phyloP scores from a whole-genome alignment of 2,329 filamentous ascomycete species.

The Endocalyx cinctus region DNA sequence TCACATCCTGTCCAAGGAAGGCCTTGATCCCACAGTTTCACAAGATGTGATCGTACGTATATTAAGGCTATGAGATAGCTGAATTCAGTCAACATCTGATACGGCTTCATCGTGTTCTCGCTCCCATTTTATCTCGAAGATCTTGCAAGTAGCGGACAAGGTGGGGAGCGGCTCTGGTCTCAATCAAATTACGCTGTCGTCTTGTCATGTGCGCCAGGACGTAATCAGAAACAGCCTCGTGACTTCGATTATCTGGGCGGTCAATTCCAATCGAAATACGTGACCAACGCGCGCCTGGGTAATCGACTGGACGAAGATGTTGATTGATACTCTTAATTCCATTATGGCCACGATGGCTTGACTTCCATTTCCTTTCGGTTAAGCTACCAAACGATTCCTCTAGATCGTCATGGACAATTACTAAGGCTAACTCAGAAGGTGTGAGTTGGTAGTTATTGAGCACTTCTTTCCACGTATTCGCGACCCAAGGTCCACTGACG shows the following conservation, averaged over 20 bases:
- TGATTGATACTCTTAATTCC: constrained; percentile 65
- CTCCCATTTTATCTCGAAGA: too few relatives aligned
- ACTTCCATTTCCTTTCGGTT: constrained; percentile 56
- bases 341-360: constrained; percentile 68
- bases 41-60: too few relatives aligned
- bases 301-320: constrained; percentile 39
- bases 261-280: constrained; percentile 83
- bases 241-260: constrained; percentile 66
- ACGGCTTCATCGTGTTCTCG: too few relatives aligned
- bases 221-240: constrained; percentile 65
- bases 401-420: constrained; percentile 86
- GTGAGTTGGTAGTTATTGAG: constrained; percentile 31
- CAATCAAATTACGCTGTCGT: too few relatives aligned
- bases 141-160: too few relatives aligned
- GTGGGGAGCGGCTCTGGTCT: too few relatives aligned
- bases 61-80: too few relatives aligned
- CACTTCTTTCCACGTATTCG: constrained; percentile 59
- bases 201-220: constrained; percentile 71
- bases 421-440: constrained; percentile 43
- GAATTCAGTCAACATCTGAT: too few relatives aligned
- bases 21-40: too few relatives aligned
- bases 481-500: constrained; percentile 67
- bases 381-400: constrained; percentile 68
- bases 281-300: constrained; percentile 38
- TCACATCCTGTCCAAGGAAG: too few relatives aligned